Evolutionary conservation across 495 filamentous ascomycete genomes (phyloP), one percentile per base, ranked within the genome.

Genomic region (Neurospora sp.): DNA sequence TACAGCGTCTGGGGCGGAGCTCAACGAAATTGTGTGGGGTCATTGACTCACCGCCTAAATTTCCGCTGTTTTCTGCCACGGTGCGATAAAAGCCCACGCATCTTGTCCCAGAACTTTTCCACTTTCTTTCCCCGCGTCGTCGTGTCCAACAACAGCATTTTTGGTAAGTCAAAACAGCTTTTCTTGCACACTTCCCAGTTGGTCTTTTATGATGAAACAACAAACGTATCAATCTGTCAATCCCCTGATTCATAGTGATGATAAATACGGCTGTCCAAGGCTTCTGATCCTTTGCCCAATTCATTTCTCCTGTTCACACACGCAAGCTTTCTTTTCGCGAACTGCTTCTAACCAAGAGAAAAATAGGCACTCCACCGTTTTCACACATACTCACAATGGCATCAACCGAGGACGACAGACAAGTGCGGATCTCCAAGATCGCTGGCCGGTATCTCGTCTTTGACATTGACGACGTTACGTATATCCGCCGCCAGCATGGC

Each of bases 371-470:
- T 35, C 27, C 27, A 9, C 35, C 27, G 22, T 71, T 39, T 20
- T 44, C 22, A 65, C 71, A 40, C 53, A 74, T 76, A 61, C 27
- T 61, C 53, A 27, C 40, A 20, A 78, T 83, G 80, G 74, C 77
- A n/a, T 72, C 78, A 38, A 53, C 73, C 11, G 69, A 48, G 70
- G 39, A 72, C 39, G 73, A 75, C 69, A 77, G 81, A 73, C 77
- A 76, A 46, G 82, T 98, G 74, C 91, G 94, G 71, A 96, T 99
- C 79, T 96, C 91, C 76, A 87, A 88, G 81, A 88, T 97, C 72
- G 88, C 89, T 31, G 88, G 89, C 77, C 91, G 91, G 79, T 97
- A 96, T 83, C 88, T 97, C 72, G 86, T 98, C 76, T 98, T 96
- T 84, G 93, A 95, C 79, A 88, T 92, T 78, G 88, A 94, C 73